phyloP scores from a whole-genome alignment of 352 stramenopile genomes.

The Pythium monospermum region DNA sequence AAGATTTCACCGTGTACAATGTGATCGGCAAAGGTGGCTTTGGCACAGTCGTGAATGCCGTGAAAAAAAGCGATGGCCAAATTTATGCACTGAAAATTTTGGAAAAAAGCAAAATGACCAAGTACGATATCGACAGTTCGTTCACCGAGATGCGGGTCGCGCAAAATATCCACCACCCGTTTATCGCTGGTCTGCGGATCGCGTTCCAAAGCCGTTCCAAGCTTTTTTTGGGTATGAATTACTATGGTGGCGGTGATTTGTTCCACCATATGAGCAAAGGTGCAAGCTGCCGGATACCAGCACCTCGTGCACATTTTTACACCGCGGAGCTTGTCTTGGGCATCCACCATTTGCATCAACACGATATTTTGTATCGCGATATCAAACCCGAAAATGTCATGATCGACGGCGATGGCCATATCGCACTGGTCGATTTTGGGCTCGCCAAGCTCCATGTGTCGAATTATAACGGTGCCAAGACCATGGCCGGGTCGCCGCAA shows the following conservation, averaged over 20 bases:
- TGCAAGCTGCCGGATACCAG: constrained; percentile 78
- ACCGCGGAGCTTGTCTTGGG: constrained; percentile 90
- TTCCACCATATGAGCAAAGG: constrained; percentile 90
- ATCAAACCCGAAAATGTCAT: constrained; percentile 97
- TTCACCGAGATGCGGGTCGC: constrained; percentile 88
- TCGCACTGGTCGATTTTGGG: constrained; percentile 94
- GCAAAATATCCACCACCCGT: constrained; percentile 87
- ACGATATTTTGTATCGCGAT: constrained; percentile 95
- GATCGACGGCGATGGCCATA: constrained; percentile 94
- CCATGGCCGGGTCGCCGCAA: constrained; percentile 83
- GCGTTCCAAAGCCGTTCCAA: constrained; percentile 86
- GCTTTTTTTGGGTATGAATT: constrained; percentile 86
- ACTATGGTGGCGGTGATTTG: constrained; percentile 80
- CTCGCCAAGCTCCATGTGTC: constrained; percentile 91
- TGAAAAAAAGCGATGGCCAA: constrained; percentile 87
- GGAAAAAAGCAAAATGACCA: constrained; percentile 88
- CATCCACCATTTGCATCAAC: constrained; percentile 91
- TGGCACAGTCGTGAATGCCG: constrained; percentile 85
- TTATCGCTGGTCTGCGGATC: constrained; percentile 80
- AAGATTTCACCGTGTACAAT: constrained; percentile 89
- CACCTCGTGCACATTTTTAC: constrained; percentile 88
- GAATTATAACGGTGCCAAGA: constrained; percentile 86
- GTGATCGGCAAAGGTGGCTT: constrained; percentile 88
- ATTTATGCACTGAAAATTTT: constrained; percentile 91
- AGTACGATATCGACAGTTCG: constrained; percentile 86